Evolutionary conservation across 768 basidiomycete species (phyloP).

Genomic region (Termitomyces sp.): DNA sequence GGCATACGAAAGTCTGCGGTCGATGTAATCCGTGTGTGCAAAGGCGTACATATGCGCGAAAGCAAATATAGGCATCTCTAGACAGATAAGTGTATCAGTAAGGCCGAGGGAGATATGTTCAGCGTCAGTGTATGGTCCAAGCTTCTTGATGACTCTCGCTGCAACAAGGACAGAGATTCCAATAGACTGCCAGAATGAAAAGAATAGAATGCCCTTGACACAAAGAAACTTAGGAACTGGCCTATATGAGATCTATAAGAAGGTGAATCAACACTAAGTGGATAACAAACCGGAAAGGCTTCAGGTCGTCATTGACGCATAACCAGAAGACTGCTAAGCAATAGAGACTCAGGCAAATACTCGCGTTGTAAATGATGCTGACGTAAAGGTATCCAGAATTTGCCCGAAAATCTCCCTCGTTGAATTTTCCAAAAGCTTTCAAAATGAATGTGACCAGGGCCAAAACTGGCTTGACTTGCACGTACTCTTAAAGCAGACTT

Average conservation of each 20-base stretch:
- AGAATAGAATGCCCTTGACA: slow-evolving; percentile 97
- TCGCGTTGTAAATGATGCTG: slow-evolving; percentile 80
- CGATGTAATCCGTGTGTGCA: slow-evolving; percentile 84
- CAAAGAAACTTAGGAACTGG: slow-evolving; percentile 97
- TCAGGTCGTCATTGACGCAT: slow-evolving; percentile 83
- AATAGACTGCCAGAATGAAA: slow-evolving; percentile 97
- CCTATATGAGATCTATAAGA: slow-evolving; percentile 32
- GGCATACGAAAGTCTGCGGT: slow-evolving; percentile 51
- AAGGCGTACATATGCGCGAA: slow-evolving; percentile 95
- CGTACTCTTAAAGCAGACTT: slow-evolving; percentile 70
- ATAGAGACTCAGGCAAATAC: slow-evolving; percentile 78
- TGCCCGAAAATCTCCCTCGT: slow-evolving; percentile 83
- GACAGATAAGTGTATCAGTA: slow-evolving; percentile 87
- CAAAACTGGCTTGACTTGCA: slow-evolving; percentile 91
- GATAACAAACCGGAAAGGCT: slow-evolving; percentile 72
- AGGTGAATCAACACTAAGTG: neutral
- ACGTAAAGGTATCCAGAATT: slow-evolving; percentile 91
- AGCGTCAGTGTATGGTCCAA: slow-evolving; percentile 84
- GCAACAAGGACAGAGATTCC: slow-evolving; percentile 87
- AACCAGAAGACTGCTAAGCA: slow-evolving; percentile 98
- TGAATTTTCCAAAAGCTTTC: slow-evolving; percentile 83
- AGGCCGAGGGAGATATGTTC: slow-evolving; percentile 90
- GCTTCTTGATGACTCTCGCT: slow-evolving; percentile 64
- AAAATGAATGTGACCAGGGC: slow-evolving; percentile 82
- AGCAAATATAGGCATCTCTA: slow-evolving; percentile 98